Conservation (phyloP, 345 rosid species). For the Eucalyptus erythrocorys region DNA sequence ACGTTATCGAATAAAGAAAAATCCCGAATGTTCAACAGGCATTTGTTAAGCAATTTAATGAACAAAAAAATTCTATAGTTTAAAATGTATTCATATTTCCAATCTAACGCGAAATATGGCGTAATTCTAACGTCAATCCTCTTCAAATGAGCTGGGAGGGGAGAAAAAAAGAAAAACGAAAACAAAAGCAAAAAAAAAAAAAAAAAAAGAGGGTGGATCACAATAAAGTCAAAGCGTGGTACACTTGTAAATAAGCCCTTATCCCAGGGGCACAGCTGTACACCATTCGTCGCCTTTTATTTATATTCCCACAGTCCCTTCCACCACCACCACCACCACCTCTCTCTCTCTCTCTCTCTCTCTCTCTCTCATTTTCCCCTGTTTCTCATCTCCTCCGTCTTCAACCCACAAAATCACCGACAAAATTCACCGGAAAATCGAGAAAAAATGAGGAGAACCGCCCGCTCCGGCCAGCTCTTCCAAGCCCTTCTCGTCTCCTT, state of each 20-base stretch:
- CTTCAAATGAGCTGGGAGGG: background rate
- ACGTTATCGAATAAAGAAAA: background rate
- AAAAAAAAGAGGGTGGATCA: background rate
- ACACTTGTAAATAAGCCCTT: background rate
- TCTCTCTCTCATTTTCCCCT: background rate
- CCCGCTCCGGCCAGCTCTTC: background rate
- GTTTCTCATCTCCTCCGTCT: background rate
- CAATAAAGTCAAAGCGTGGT: background rate
- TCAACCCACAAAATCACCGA: background rate
- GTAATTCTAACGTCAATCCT: background rate
- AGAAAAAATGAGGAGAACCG: background rate
- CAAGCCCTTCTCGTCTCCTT: background rate
- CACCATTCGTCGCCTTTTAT: background rate
- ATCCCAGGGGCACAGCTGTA: background rate
- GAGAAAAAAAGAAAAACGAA: too few species aligned
- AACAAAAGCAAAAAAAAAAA: background rate
- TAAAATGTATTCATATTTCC: background rate
- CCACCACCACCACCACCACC: background rate
- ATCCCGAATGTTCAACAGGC: background rate
- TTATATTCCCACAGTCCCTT: background rate
- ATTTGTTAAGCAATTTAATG: background rate
- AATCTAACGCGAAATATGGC: background rate
- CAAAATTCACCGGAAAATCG: background rate
- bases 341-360: too few species aligned
- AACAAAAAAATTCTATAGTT: rapidly evolving